phyloP scores from a whole-genome alignment of 257 asterid species.

The Solanum appendiculatum region DNA sequence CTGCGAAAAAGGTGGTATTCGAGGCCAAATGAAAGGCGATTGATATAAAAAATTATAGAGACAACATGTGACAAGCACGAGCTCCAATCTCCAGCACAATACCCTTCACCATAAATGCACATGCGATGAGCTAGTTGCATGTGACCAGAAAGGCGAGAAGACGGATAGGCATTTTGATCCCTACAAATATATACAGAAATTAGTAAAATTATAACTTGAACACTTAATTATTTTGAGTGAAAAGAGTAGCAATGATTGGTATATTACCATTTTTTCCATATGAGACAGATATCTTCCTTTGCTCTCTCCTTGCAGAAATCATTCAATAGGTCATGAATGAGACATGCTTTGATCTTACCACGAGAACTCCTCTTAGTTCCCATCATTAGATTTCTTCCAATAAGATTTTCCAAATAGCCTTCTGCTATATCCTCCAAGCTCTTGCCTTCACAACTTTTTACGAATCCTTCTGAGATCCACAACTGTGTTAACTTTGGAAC shows the following conservation, averaged over 20 bases:
- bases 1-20: background rate
- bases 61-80: background rate
- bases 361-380: background rate
- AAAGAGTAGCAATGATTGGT: too few species aligned
- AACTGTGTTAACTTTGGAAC: background rate
- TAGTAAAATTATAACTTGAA: background rate
- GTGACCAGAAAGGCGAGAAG: background rate
- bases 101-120: background rate
- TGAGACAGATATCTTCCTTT: background rate
- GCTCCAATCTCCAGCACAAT: background rate
- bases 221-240: background rate
- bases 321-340: constrained; percentile 9
- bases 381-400: constrained; percentile 6
- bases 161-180: background rate
- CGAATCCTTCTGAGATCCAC: constrained; percentile 18
- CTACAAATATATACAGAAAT: background rate
- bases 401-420: constrained; percentile 5
- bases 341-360: constrained; percentile 6
- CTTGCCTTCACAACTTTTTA: background rate
- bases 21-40: background rate
- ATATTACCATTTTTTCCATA: too few species aligned
- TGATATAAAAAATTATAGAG: background rate
- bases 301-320: constrained; percentile 5
- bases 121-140: background rate
- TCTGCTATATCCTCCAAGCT: constrained; percentile 11